Evolutionary conservation across 257 asterid species (phyloP).

Genomic region (Solanum raphanifolium): DNA sequence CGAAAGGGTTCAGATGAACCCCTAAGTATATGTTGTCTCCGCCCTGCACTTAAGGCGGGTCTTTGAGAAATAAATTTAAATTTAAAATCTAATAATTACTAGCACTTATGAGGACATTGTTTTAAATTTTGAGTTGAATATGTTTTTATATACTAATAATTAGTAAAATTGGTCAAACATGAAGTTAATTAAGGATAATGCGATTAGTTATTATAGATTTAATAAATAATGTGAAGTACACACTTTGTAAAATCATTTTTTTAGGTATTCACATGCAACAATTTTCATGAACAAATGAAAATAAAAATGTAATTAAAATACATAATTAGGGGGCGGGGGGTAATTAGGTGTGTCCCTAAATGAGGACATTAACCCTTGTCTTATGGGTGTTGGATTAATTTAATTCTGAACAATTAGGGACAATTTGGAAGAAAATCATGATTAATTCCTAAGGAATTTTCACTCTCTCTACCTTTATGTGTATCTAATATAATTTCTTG

Average conservation of each 20-base stretch:
- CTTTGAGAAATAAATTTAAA: neutral
- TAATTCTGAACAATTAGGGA: slow-evolving; percentile 22
- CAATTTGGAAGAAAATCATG: slow-evolving; percentile 23
- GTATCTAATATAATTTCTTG: neutral
- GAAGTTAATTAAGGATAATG: neutral
- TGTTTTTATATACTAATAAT: neutral
- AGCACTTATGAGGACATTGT: neutral
- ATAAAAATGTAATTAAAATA: neutral
- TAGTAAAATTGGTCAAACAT: neutral
- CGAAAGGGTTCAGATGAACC: too few relatives aligned
- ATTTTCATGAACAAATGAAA: neutral
- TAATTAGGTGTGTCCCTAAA: slow-evolving; percentile 22
- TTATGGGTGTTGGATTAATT: slow-evolving; percentile 18
- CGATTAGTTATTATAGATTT: neutral
- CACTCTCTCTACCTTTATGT: neutral
- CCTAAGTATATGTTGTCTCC: too few relatives aligned
- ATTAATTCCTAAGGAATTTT: slow-evolving; percentile 8
- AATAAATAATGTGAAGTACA: neutral
- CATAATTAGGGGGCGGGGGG: neutral
- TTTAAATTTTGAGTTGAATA: neutral
- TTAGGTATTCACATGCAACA: neutral
- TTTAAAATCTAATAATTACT: neutral
- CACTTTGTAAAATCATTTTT: neutral
- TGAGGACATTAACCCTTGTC: slow-evolving; percentile 50
- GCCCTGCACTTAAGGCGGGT: too few relatives aligned